Base-by-base conservation (phyloP, 1,139 yeast genomes). In the Wickerhamomyces sp. region DNA sequence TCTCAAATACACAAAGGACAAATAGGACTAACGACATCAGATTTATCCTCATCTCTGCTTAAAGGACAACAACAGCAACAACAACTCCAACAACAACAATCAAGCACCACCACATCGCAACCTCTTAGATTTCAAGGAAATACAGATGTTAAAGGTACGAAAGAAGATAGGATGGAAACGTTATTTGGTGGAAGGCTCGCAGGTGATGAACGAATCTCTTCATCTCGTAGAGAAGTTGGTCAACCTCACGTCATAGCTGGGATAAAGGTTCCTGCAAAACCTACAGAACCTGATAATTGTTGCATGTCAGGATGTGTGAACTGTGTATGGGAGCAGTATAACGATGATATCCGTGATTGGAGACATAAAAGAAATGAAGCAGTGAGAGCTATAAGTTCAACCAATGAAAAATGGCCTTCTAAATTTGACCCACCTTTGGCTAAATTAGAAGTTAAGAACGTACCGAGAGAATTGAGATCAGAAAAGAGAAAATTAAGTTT, bases 231-330 rank as follows among this genome's bases (percentile, higher is more conserved):
- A 12, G 52, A 62, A 6, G 53, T 46, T 4, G 70, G 55, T 23
- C 70, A 70, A 5, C 67, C 74, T 1, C 48, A 58, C 26, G 47
- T 51, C 3, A 75, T 89, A 6, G 89, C 78, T 0, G 96, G 96
- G 0, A 64, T 89, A 0, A 57, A 57, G 4, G 95, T 91, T 0
- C 96, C 96, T 3, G 75, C 73, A 14, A 72, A 70, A 51, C 98
- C 98, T 1, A 67, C 64, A 6, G 95, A 87, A 51, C 97, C 97
- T 3, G 95, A 88, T 51, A 88, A 89, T 57, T 91, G 98, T 58
- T 91, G 98, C 58, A 88, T 88, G 95, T 81, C 94, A 44, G 98
- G 98, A 2, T 91, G 98, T 58, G 78, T 87, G 26, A 86, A 89
- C 58, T 91, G 98, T 59, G 97, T 91, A 2, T 91, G 97, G 97